phyloP scores from a whole-genome alignment of 2,329 filamentous ascomycete species.

The Zelopaecilomyces penicillatus region DNA sequence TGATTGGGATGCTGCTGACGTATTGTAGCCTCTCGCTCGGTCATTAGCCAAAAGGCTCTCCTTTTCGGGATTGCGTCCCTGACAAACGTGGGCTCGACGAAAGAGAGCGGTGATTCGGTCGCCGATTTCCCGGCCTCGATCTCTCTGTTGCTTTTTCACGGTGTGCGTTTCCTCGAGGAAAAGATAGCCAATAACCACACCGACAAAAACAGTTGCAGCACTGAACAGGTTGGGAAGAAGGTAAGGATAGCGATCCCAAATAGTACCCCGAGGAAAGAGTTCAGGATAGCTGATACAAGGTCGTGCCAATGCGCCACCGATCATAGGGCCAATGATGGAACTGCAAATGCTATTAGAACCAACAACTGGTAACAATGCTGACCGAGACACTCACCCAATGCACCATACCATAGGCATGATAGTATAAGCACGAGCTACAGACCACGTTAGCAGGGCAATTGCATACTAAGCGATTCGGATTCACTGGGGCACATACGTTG shows the following conservation, averaged over 20 bases:
- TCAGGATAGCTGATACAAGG: slow-evolving; percentile 75
- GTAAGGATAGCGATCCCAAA: slow-evolving; percentile 85
- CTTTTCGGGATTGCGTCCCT: slow-evolving; percentile 42
- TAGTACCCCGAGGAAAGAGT: slow-evolving; percentile 61
- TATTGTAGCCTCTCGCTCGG: slow-evolving; percentile 55
- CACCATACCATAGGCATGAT: slow-evolving; percentile 99
- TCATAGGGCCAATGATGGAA: slow-evolving; percentile 84
- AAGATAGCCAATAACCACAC: slow-evolving; percentile 69
- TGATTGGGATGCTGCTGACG: slow-evolving; percentile 12
- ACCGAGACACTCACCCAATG: slow-evolving; percentile 55
- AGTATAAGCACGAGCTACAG: slow-evolving; percentile 75
- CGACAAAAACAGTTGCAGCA: slow-evolving; percentile 65
- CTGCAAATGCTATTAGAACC: slow-evolving; percentile 35
- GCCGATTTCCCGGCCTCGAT: slow-evolving; percentile 70
- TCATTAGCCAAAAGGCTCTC: slow-evolving; percentile 56
- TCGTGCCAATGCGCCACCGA: slow-evolving; percentile 82
- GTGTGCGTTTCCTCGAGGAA: slow-evolving; percentile 93
- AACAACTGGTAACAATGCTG: background rate
- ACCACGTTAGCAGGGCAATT: slow-evolving; percentile 16
- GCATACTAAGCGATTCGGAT: background rate
- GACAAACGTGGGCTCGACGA: slow-evolving; percentile 24
- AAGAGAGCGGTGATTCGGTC: slow-evolving; percentile 53
- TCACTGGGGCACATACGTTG: slow-evolving; percentile 54
- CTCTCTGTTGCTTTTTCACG: slow-evolving; percentile 66
- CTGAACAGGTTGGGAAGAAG: slow-evolving; percentile 89